Base-by-base conservation (phyloP, 129 eudicot species). In the Oenanthe sinensis region DNA sequence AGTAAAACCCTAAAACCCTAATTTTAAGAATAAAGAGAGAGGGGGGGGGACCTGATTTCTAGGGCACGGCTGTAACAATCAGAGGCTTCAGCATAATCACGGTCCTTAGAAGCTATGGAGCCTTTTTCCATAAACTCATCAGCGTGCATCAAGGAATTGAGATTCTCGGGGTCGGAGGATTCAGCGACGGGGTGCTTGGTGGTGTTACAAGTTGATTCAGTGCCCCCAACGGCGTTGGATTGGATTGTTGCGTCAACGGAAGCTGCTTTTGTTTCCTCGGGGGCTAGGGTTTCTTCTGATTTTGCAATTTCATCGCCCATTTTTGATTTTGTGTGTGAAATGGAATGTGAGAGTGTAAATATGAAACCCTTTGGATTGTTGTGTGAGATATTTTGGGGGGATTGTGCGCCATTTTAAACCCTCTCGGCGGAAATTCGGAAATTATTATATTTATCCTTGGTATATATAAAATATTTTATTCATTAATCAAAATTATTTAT, bases 11-110 rank as follows among this genome's bases (percentile, higher is more conserved):
- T 15, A 73, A 63, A 14, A 37, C 30, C 67, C 67, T 58, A 58
- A 58, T 22, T 8, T 8, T 0, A 10, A 58, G 13, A 58, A 11
- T 9, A 9, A 10, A 55, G 4, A 55, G 28, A 55, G 11, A 58
- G 67, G 13, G 10, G 33, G n/a, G 33, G 14, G 28, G 33, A 91
- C 98, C 96, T 90, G 87, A 95, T 95, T 85, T 95, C 98, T 49
- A 95, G 91, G 90, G 97, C 97, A 90, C 97, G 98, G 77, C 98
- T 91, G 71, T 79, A 91, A 83, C 90, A 89, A 43, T 91, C 97
- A 69, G 91, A 77, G 36, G 98, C 96, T 68, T 91, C 94, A 19
- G 84, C 85, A 70, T 78, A 95, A 76, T 91, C 97, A 14, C 71
- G 79, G n/a, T 90, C 97, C 42, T 88, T 91, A 16, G 78, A 81